Percentiles rank a stretch among this genome's conserved stretches.
These are phyloP conservation scores for Phytophthora fragariaefolia DNA, from an alignment of 352 stramenopile genomes.

Conservation along the genomic window DNA sequence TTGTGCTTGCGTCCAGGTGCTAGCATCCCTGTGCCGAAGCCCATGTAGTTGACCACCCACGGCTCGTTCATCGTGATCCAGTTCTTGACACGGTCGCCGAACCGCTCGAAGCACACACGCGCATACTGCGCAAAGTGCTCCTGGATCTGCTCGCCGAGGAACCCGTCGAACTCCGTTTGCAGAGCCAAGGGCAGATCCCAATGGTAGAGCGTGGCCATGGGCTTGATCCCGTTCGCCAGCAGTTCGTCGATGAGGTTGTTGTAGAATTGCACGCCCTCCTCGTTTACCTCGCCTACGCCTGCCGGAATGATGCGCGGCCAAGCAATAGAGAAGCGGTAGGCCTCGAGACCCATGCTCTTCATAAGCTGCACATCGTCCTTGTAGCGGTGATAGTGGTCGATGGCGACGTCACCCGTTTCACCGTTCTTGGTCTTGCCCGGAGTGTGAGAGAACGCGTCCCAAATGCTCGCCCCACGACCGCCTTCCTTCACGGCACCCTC, in stretches of 20 bases:
- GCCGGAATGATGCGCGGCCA: constrained; percentile 93
- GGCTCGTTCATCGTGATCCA: constrained; percentile 95
- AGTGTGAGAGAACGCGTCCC: constrained; percentile 88
- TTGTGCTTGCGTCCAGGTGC: constrained; percentile 66
- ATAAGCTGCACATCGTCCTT: constrained; percentile 93
- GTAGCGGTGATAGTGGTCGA: constrained; percentile 92
- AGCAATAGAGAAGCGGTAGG: constrained; percentile 92
- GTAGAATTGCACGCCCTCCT: constrained; percentile 91
- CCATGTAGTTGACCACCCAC: constrained; percentile 83
- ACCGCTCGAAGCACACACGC: constrained; percentile 88
- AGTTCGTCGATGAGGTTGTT: constrained; percentile 90
- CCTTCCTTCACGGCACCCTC: constrained; percentile 88
- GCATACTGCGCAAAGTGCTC: constrained; percentile 83
- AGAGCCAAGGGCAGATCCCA: constrained; percentile 51
- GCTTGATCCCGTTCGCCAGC: constrained; percentile 80
- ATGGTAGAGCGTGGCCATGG: constrained; percentile 93
- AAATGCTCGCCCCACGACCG: constrained; percentile 85
- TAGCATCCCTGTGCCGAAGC: constrained; percentile 83
- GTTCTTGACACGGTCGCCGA: constrained; percentile 91
- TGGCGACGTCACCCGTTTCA: constrained; percentile 86
- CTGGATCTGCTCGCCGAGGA: constrained; percentile 46
- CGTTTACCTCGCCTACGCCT: constrained; percentile 82
- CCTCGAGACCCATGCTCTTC: constrained; percentile 86
- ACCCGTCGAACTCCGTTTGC: constrained; percentile 82
- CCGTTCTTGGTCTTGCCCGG: constrained; percentile 69